Evolutionary conservation across 768 basidiomycete species (phyloP).

Genomic region (Mycena galericulata): DNA sequence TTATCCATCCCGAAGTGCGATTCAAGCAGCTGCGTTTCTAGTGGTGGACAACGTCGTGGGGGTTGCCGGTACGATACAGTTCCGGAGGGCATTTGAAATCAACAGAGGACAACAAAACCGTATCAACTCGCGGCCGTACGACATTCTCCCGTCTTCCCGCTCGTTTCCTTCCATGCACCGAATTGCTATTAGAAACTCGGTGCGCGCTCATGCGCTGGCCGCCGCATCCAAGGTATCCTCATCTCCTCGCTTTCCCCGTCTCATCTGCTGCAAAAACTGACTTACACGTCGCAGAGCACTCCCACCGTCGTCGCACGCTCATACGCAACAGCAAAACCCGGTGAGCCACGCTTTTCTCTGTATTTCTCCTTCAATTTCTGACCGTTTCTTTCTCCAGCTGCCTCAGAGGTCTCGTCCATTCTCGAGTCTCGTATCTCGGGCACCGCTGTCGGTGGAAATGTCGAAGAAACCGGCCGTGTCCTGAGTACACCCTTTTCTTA

Average conservation of each 20-base stretch:
- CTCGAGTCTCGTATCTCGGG: slow-evolving; percentile 98
- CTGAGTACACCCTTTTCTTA: slow-evolving; percentile 72
- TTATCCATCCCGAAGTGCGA: no score
- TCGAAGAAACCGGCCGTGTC: slow-evolving; percentile 99
- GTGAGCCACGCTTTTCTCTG: slow-evolving; percentile 59
- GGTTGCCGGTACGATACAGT: neutral
- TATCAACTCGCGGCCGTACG: slow-evolving; percentile 23
- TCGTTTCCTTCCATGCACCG: slow-evolving; percentile 75
- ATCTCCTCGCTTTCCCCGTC: slow-evolving; percentile 38
- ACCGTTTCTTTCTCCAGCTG: slow-evolving; percentile 66
- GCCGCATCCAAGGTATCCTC: slow-evolving; percentile 70
- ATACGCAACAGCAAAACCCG: slow-evolving; percentile 98
- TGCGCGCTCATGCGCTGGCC: slow-evolving; percentile 81
- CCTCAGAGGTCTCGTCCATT: slow-evolving; percentile 99
- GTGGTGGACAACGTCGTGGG: neutral
- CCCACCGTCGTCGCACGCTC: slow-evolving; percentile 74
- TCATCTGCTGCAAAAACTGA: slow-evolving; percentile 34
- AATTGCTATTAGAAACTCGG: slow-evolving; percentile 87
- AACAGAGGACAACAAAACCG: neutral
- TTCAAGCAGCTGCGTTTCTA: no score
- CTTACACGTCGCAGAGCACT: slow-evolving; percentile 52
- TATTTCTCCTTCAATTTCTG: slow-evolving; percentile 37
- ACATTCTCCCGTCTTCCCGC: slow-evolving; percentile 46
- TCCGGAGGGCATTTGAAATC: neutral
- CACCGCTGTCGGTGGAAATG: slow-evolving; percentile 89